Evolutionary conservation across 2,329 filamentous ascomycete genomes (phyloP), one percentile per base, ranked within the genome.

Genomic region (Blumeria hordei): DNA sequence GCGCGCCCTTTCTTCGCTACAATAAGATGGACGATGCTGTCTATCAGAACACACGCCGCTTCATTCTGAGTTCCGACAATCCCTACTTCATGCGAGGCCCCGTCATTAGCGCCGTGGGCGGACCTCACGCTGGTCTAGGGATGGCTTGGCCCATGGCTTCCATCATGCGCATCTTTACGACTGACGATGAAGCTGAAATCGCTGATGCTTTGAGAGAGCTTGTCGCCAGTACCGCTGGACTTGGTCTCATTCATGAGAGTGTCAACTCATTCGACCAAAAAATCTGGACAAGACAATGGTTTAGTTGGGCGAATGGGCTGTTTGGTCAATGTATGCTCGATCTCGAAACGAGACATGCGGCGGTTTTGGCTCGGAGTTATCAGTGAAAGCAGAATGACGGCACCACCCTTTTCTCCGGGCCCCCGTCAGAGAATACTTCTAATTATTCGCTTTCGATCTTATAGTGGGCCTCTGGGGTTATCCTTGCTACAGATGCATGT

Each of bases 271-370:
- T 71, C 64, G 63, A 69, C 56, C 62, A 64, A 53, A 60, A 59
- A 1, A 60, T 64, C 41, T 74, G 67, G 64, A 70, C 70, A 21
- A 61, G 72, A n/a, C 65, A 68, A 21, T 74, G 72, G 72, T 93
- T 92, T 65, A 82, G 85, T 0, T 92, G 86, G 86, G 85, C 85
- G 12, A 92, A 92, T 64, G 86, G 83, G 0, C 77, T 93, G n/a
- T 92, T 88, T 67, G 83, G 85, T 11, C 83, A 90, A 69, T 85
- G 85, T 57, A 76, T 92, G 55, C 67, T 92, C 34, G 83, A 90
- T 68, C 67, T 94, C 53, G 79, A 80, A 49, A 74, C 77, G 59
- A 72, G 85, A 52, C 39, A 49, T 65, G 85, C 85, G 65, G 71
- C 80, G 62, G 64, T 94, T 56, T 66, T 78, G 34, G 61, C 62